Conservation (phyloP, 148 eudicot genomes). For the Amaranthus cruentus region DNA sequence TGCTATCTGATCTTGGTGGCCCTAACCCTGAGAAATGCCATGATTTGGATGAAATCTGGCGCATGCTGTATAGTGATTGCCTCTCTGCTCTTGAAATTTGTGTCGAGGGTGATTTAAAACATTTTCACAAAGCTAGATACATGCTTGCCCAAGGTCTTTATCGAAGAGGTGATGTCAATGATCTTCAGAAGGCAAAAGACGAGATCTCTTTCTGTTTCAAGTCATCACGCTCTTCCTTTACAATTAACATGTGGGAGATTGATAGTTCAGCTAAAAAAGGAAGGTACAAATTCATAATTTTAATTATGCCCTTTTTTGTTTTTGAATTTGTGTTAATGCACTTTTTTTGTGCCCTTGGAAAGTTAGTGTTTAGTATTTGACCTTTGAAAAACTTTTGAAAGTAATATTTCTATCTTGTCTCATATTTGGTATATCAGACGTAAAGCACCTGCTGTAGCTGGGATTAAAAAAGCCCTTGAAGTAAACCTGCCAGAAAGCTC, state of each 20-base stretch:
- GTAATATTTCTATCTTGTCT: slow-evolving; percentile 16
- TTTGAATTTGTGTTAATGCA: not conserved
- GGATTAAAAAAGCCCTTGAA: slow-evolving; percentile 74
- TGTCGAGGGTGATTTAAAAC: slow-evolving; percentile 96
- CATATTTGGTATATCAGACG: slow-evolving; percentile 49
- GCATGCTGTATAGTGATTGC: slow-evolving; percentile 79
- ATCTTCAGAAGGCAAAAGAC: slow-evolving; percentile 84
- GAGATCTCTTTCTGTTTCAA: slow-evolving; percentile 96
- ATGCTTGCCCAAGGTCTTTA: slow-evolving; percentile 95
- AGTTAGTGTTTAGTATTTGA: not conserved
- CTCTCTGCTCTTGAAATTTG: slow-evolving; percentile 83
- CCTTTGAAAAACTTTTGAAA: not conserved
- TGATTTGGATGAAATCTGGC: slow-evolving; percentile 59
- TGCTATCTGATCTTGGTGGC: slow-evolving; percentile 24
- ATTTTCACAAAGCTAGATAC: slow-evolving; percentile 96
- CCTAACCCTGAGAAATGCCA: slow-evolving; percentile 25
- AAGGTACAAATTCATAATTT: slow-evolving; percentile 45
- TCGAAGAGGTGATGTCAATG: slow-evolving; percentile 62
- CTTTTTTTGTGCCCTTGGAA: not conserved
- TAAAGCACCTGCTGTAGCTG: slow-evolving; percentile 62
- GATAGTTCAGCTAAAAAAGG: slow-evolving; percentile 93
- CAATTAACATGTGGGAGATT: slow-evolving; percentile 99
- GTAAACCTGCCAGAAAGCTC: slow-evolving; percentile 95
- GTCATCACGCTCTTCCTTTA: slow-evolving; percentile 95
- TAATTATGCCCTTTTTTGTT: not conserved